Evolutionary conservation across 139 green algal species (phyloP), one percentile per base, ranked within the genome.

Genomic region (Gonium pectorale): DNA sequence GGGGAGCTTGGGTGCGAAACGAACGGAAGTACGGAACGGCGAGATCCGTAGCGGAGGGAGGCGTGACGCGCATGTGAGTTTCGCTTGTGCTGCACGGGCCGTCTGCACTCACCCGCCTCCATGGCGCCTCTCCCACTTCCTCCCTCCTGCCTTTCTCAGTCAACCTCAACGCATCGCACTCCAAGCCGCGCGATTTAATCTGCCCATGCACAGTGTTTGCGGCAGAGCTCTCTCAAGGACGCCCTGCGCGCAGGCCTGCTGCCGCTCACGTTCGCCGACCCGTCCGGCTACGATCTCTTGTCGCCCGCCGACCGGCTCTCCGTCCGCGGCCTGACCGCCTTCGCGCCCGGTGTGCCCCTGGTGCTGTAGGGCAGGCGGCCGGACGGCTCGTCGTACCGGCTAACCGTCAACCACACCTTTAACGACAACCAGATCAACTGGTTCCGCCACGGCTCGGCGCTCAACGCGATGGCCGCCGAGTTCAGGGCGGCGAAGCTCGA

Each of bases 401-500:
- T 99, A 91, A 75, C 80, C 22, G 83, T 98, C 5, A 98, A 98
- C 92, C 96, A 99, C 79, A 98, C 96, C 54, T 98, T 98, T 92
- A 99, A 99, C 89, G 94, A 97, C 27, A 97, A 97, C 89, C 96
- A 98, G 91, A 96, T 99, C 87, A 94, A 86, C 74, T 99, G 96
- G 96, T 98, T 98, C 93, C 97, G 97, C 91, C 69, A 92, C 38
- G 96, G 96, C 81, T 92, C 68, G 37, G 96, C 96, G 1, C 94
- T 99, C 31, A 99, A 99, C 87, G 93, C 94, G 33, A 98, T 99
- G 96, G 91, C 78, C 33, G 88, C 89, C 8, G 68, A 37, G n/a
- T 92, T 92, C 67, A 83, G 73, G 62, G 54, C 73, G 38, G 73
- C 54, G 54, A 81, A 81, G 54, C 69, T 81, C n/a, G n/a, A n/a